phyloP scores from a whole-genome alignment of 257 asterid species.

The Ballota nigra region DNA sequence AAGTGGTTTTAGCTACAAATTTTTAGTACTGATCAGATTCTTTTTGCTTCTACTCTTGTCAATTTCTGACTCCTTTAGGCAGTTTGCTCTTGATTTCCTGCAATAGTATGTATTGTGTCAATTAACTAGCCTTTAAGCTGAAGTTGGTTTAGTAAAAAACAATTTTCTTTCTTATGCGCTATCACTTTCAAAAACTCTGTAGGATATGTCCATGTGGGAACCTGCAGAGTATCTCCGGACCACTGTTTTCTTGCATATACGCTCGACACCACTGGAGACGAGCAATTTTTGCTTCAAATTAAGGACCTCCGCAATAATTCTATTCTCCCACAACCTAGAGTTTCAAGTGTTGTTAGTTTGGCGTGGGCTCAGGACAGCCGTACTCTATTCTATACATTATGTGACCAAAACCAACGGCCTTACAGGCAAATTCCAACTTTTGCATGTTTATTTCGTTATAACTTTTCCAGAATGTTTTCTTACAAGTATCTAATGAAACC shows the following conservation, averaged over 20 bases:
- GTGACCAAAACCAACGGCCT: slow-evolving; percentile 84
- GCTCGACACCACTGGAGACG: slow-evolving; percentile 67
- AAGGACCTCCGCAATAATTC: slow-evolving; percentile 58
- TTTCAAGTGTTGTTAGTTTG: slow-evolving; percentile 79
- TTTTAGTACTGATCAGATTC: background rate
- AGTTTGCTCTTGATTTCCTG: background rate
- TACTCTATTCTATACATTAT: slow-evolving; percentile 72
- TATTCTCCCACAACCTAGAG: slow-evolving; percentile 42
- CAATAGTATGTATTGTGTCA: background rate
- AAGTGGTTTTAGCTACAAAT: slow-evolving; percentile 26
- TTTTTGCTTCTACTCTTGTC: background rate
- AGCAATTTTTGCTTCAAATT: slow-evolving; percentile 71
- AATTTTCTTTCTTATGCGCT: background rate
- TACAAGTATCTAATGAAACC: slow-evolving; percentile 30
- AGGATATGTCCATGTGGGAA: slow-evolving; percentile 97
- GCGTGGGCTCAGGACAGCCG: slow-evolving; percentile 84
- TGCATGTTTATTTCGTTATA: slow-evolving; percentile 10
- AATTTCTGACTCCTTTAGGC: background rate
- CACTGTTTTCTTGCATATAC: slow-evolving; percentile 81
- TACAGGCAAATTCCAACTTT: slow-evolving; percentile 56
- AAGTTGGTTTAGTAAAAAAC: background rate
- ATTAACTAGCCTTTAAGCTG: background rate
- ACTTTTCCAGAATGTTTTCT: slow-evolving; percentile 22
- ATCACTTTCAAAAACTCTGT: slow-evolving; percentile 20
- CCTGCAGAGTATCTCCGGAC: slow-evolving; percentile 93